phyloP scores from a whole-genome alignment of 495 filamentous ascomycete species.

The Podospora sp. region DNA sequence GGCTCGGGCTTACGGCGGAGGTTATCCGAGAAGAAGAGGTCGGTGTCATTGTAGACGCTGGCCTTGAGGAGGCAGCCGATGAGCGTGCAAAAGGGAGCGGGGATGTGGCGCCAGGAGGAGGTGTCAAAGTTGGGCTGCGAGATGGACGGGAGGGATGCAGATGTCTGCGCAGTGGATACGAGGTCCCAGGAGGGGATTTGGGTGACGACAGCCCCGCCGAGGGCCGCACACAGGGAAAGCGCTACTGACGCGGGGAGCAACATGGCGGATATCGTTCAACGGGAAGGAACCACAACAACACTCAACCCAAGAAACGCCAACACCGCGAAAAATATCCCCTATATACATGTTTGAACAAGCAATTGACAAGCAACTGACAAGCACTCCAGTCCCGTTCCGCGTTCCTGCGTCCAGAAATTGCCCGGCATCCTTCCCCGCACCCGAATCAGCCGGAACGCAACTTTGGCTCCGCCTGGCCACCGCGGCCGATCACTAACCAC shows the following conservation, averaged over 20 bases:
- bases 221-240: background rate
- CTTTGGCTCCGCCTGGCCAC: background rate
- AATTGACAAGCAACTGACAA: background rate
- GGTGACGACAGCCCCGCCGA: background rate
- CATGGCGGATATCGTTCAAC: background rate
- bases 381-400: background rate
- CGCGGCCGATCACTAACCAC: background rate
- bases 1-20: conserved; percentile 45
- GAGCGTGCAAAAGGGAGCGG: conserved; percentile 52
- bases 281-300: background rate
- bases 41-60: conserved; percentile 56
- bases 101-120: conserved; percentile 56
- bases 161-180: background rate
- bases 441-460: background rate
- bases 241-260: background rate
- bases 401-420: background rate
- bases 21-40: conserved; percentile 62
- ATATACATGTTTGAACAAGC: background rate
- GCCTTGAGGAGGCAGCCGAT: conserved; percentile 60
- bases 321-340: background rate
- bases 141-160: background rate
- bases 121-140: conserved; percentile 53
- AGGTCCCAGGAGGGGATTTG: background rate
- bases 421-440: background rate
- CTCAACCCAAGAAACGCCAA: background rate